Base-by-base conservation (phyloP, 164 flowering plant species). In the Aristolochia fimbriata region DNA sequence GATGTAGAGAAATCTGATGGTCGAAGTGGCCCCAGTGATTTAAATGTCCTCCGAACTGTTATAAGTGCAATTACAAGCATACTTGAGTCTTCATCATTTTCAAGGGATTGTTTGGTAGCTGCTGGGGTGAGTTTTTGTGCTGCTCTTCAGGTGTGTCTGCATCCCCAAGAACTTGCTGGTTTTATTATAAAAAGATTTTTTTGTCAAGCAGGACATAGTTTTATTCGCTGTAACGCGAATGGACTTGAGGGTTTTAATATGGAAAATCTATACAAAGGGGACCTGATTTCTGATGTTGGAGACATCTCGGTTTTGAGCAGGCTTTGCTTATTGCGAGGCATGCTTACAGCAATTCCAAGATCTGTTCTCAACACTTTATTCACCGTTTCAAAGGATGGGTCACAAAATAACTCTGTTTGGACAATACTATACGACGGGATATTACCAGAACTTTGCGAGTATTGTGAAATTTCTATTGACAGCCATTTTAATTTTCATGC, bases 401-500 rank as follows among this genome's bases (percentile, higher is more conserved):
- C 27, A 30, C 57, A 69, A 55, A 73, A 53, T 11, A 61, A 47
- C 56, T 59, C 72, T n/a, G 69, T 68, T 50, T 81, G 79, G 70
- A 91, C 91, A 22, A 87, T 94, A 66, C 80, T 94, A 21, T 86
- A 73, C 70, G 81, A 94, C 77, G 95, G 83, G 54, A 86, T 94
- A 76, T 81, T 94, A 75, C 88, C 96, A 24, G 96, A 94, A 77
- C 70, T 94, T 21, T 94, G 97, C 70, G 66, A 70, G 56, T 84
- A 75, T 58, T 87, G 91, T 57, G 96, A 91, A 74, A 88, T 81
- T 57, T 97, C 99, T 6, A 62, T 52, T 41, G 99, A 94, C 70
- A 81, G 91, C 73, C 99, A 94, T 83, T 91, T 88, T 66, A 94
- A 91, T 71, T 94, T 94, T 64, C 97, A 91, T 69, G 81, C 91